Conservation (phyloP, 345 rosid genomes). For the Geranium rotundifolium region DNA sequence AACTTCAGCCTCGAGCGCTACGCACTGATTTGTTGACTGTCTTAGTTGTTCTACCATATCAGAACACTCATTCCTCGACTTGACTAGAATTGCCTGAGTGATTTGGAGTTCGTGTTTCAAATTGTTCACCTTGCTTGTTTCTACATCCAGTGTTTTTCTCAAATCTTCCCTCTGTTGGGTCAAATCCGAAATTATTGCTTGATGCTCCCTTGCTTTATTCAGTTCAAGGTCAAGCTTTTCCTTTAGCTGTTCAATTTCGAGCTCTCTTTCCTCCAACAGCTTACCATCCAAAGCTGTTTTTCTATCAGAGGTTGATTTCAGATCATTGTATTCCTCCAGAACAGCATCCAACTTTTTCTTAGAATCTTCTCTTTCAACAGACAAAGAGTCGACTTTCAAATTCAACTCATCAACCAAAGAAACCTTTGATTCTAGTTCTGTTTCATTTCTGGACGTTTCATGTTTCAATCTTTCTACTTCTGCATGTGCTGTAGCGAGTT, state of each 20-base stretch:
- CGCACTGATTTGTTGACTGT: slow-evolving; percentile 30
- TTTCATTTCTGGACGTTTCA: slow-evolving; percentile 27
- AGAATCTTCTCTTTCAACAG: slow-evolving; percentile 40
- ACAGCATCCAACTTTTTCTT: slow-evolving; percentile 30
- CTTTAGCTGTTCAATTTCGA: slow-evolving; percentile 38
- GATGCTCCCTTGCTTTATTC: slow-evolving; percentile 26
- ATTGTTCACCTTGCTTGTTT: slow-evolving; percentile 27
- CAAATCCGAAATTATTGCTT: slow-evolving; percentile 30
- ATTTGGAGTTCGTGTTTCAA: slow-evolving; percentile 47
- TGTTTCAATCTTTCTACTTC: slow-evolving; percentile 40
- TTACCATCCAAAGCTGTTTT: slow-evolving; percentile 41
- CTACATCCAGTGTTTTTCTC: slow-evolving; percentile 38
- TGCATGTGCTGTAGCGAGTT: slow-evolving; percentile 33
- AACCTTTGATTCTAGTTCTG: slow-evolving; percentile 43
- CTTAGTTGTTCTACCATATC: slow-evolving; percentile 42
- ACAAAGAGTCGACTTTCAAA: slow-evolving; percentile 33
- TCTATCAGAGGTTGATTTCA: slow-evolving; percentile 49
- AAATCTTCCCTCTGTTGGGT: slow-evolving; percentile 48
- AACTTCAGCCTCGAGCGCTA: slow-evolving; percentile 58
- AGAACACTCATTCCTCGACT: slow-evolving; percentile 41
- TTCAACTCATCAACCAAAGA: slow-evolving; percentile 42
- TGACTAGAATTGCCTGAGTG: slow-evolving; percentile 35
- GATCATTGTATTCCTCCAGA: slow-evolving; percentile 36
- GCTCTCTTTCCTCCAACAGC: slow-evolving; percentile 35
- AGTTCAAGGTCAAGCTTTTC: slow-evolving; percentile 37